These are phyloP conservation scores for Populus deltoides DNA, from an alignment of 345 rosid species.

Conservation along the genomic window DNA sequence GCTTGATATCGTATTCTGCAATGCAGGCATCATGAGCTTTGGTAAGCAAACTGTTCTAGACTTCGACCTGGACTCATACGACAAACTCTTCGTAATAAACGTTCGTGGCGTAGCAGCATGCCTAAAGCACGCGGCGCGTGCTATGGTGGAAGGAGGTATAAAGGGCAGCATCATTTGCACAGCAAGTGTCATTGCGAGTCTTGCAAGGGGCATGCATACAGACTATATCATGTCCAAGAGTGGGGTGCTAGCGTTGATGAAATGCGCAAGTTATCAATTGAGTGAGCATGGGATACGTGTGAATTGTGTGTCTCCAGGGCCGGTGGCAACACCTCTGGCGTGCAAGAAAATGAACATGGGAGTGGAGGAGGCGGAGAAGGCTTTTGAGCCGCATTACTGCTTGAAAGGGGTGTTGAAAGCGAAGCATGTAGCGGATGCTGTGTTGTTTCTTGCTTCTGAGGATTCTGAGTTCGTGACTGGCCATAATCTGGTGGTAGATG, in stretches of 20 bases:
- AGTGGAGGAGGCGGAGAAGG: slow-evolving; percentile 17
- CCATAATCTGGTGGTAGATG: slow-evolving; percentile 35
- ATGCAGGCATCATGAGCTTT: slow-evolving; percentile 23
- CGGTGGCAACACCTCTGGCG: slow-evolving; percentile 25
- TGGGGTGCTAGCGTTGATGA: slow-evolving; percentile 38
- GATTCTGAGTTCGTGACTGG: slow-evolving; percentile 39
- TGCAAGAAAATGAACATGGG: neutral
- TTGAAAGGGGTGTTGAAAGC: slow-evolving; percentile 33
- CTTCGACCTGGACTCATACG: slow-evolving; percentile 20
- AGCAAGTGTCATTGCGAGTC: slow-evolving; percentile 23
- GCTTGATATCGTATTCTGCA: slow-evolving; percentile 41
- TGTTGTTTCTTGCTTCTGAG: slow-evolving; percentile 34
- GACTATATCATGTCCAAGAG: slow-evolving; percentile 44
- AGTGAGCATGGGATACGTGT: slow-evolving; percentile 44
- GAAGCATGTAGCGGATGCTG: slow-evolving; percentile 39
- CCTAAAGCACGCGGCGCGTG: slow-evolving; percentile 39
- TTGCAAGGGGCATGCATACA: neutral
- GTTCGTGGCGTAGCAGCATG: slow-evolving; percentile 30
- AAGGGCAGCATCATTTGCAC: slow-evolving; percentile 49
- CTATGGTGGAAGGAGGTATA: slow-evolving; percentile 29
- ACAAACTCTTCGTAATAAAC: slow-evolving; percentile 26
- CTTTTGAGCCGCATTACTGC: neutral
- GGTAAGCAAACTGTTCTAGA: slow-evolving; percentile 27
- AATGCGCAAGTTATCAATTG: slow-evolving; percentile 38
- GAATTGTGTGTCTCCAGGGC: slow-evolving; percentile 38